Conservation (phyloP, 352 stramenopile species). For the Pythium oligandrum region DNA sequence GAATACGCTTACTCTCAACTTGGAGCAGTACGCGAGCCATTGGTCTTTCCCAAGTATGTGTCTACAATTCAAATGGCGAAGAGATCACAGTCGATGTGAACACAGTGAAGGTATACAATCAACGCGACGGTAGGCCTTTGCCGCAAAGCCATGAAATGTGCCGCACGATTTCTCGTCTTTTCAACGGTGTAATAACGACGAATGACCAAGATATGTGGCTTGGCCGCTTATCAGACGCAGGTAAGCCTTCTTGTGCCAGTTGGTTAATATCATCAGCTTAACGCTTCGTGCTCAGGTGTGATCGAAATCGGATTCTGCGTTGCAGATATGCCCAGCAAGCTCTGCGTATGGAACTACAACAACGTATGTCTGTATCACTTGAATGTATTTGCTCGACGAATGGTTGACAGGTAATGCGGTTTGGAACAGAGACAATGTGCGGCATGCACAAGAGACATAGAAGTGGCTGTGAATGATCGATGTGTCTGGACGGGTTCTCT, state of each 20-base stretch:
- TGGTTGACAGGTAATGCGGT: neutral
- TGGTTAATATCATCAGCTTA: neutral
- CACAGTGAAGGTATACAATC: slow-evolving; percentile 51
- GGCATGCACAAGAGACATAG: slow-evolving; percentile 57
- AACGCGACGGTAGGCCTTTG: slow-evolving; percentile 33
- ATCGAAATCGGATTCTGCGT: slow-evolving; percentile 59
- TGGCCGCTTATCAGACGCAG: slow-evolving; percentile 48
- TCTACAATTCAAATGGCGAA: slow-evolving; percentile 57
- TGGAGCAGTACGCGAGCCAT: slow-evolving; percentile 59
- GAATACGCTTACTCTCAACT: slow-evolving; percentile 64
- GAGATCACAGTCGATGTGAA: slow-evolving; percentile 43
- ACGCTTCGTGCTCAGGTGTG: slow-evolving; percentile 21
- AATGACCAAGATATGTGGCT: slow-evolving; percentile 79
- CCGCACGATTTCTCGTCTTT: slow-evolving; percentile 40
- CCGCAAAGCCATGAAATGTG: slow-evolving; percentile 69
- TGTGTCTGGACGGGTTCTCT: slow-evolving; percentile 75
- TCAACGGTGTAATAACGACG: slow-evolving; percentile 50
- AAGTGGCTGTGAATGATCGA: slow-evolving; percentile 54
- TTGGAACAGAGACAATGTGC: slow-evolving; percentile 25
- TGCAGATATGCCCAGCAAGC: slow-evolving; percentile 33
- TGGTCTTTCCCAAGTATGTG: slow-evolving; percentile 58
- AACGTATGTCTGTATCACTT: slow-evolving; percentile 30
- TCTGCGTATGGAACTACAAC: slow-evolving; percentile 84
- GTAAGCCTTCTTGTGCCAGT: slow-evolving; percentile 14
- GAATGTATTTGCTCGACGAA: neutral